Conservation (phyloP, 2,329 filamentous ascomycete genomes). For the Xylaria sp. region DNA sequence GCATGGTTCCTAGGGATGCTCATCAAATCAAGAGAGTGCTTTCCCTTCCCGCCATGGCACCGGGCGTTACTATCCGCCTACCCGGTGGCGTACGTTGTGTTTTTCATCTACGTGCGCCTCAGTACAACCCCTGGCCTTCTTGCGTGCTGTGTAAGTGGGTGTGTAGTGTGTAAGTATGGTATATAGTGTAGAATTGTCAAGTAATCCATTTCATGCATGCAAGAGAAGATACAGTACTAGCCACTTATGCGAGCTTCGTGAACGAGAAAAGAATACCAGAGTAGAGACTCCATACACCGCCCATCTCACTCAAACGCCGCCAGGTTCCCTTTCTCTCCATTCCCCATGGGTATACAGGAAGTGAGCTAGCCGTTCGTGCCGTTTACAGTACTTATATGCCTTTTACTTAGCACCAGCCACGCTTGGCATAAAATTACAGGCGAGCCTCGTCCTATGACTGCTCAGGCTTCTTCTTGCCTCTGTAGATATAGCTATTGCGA, state of each 20-base stretch:
- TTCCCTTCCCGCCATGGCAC: neutral
- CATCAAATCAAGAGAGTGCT: neutral
- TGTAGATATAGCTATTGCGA: conserved; percentile 40
- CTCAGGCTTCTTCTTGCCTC: conserved; percentile 42
- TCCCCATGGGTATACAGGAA: neutral
- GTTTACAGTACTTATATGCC: too few species aligned
- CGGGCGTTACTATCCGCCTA: neutral
- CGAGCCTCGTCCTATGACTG: conserved; percentile 29
- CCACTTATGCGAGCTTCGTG: conserved; percentile 2
- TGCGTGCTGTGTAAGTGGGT: too few species aligned
- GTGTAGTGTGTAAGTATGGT: too few species aligned
- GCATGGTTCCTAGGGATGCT: neutral
- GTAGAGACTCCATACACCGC: conserved; percentile 28
- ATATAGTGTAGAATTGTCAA: neutral
- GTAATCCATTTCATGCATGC: conserved; percentile 11
- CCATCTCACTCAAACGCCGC: conserved; percentile 15
- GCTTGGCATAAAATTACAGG: neutral
- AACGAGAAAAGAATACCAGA: conserved; percentile 13
- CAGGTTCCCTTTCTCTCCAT: neutral
- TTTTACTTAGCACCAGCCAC: neutral
- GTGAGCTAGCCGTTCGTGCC: neutral
- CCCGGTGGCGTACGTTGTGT: neutral
- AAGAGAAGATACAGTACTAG: conserved; percentile 23
- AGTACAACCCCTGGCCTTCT: neutral
- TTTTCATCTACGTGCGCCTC: neutral